Conservation (phyloP, 805 yeast species). For the Saccharomycopsis sp. region DNA sequence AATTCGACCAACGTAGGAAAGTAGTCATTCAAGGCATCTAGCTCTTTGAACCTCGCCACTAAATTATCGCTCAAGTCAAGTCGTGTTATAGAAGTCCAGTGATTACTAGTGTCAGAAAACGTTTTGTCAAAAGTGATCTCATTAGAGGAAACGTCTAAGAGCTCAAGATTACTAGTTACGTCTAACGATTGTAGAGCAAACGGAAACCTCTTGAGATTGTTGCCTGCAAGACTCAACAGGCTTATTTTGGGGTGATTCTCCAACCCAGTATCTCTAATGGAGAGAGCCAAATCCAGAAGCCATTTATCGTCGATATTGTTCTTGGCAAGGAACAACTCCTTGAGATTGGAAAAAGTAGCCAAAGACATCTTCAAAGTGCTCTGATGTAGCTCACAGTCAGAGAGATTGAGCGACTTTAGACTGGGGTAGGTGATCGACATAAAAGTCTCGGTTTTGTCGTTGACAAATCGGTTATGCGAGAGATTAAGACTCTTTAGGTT, state of each 20-base stretch:
- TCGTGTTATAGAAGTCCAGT: not conserved
- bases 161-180: not conserved
- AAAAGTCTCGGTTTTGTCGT: not conserved
- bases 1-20: not conserved
- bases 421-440: slow-evolving; percentile 32
- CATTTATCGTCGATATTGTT: not conserved
- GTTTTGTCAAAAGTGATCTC: not conserved
- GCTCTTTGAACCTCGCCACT: not conserved
- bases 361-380: slow-evolving; percentile 17
- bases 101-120: not conserved
- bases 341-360: slow-evolving; percentile 7
- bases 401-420: slow-evolving; percentile 26
- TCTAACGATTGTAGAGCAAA: slow-evolving; percentile 11
- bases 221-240: slow-evolving; percentile 26
- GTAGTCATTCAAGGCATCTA: not conserved
- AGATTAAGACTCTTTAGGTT: slow-evolving; percentile 30
- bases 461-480: slow-evolving; percentile 23
- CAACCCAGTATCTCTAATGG: not conserved
- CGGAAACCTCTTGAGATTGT: slow-evolving; percentile 21
- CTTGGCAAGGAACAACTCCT: not conserved
- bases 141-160: not conserved
- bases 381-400: slow-evolving; percentile 32
- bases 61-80: slow-evolving; percentile 1
- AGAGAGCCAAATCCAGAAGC: not conserved
- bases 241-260: not conserved